A percentile compares a stretch with the other conserved stretches of the same genome.
Conservation (phyloP, 495 filamentous ascomycete species). For the Neurospora sublineolata region DNA sequence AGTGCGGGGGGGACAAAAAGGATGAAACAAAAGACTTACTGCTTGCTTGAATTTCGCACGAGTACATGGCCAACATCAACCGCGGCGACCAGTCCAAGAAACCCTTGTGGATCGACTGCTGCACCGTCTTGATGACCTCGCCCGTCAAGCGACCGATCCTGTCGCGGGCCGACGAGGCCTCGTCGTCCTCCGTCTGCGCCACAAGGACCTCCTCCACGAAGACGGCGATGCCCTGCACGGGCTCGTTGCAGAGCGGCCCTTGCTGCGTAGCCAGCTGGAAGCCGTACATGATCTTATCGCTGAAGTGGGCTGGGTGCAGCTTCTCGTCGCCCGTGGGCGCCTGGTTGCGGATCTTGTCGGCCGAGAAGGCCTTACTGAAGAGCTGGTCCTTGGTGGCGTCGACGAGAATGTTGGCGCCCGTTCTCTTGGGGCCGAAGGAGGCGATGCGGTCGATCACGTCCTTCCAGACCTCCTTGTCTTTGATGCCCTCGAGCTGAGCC, state of each 20-base stretch:
- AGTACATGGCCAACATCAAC: slow-evolving; percentile 95
- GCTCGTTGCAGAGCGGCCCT: slow-evolving; percentile 87
- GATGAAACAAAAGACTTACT: slow-evolving; percentile 41
- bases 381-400: slow-evolving; percentile 64
- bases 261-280: slow-evolving; percentile 89
- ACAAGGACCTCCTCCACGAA: slow-evolving; percentile 74
- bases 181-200: slow-evolving; percentile 32
- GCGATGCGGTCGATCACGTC: slow-evolving; percentile 68
- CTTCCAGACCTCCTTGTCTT: slow-evolving; percentile 66
- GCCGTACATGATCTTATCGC: slow-evolving; percentile 81
- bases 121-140: slow-evolving; percentile 79
- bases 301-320: slow-evolving; percentile 61
- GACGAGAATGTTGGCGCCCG: slow-evolving; percentile 81
- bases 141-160: slow-evolving; percentile 73
- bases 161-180: slow-evolving; percentile 48
- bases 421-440: slow-evolving; percentile 77
- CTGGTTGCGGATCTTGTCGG: slow-evolving; percentile 28
- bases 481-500: slow-evolving; percentile 47
- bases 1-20: neutral
- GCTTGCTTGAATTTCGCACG: slow-evolving; percentile 90
- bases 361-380: slow-evolving; percentile 59
- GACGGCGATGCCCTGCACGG: slow-evolving; percentile 84
- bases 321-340: slow-evolving; percentile 33
- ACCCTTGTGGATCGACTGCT: slow-evolving; percentile 70
- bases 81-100: slow-evolving; percentile 95